Evolutionary conservation across 768 basidiomycete species (phyloP).

Genomic region (Lactifluus volemus): DNA sequence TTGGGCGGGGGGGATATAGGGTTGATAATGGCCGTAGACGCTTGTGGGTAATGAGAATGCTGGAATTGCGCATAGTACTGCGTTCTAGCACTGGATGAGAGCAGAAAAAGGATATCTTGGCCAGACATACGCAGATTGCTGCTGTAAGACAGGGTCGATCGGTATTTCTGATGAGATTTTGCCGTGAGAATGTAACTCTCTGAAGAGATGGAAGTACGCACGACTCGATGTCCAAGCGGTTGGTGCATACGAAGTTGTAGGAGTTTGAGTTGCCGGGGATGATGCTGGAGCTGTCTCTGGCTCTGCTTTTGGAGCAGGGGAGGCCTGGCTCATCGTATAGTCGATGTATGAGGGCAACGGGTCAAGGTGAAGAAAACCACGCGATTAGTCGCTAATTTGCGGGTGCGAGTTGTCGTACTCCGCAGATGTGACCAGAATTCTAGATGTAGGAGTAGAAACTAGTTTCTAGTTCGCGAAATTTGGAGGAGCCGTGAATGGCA

Average conservation of each 20-base stretch:
- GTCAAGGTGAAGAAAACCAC: background rate
- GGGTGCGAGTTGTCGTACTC: background rate
- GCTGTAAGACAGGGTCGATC: slow-evolving; percentile 21
- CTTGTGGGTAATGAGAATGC: slow-evolving; percentile 22
- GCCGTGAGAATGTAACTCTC: background rate
- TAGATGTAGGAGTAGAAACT: background rate
- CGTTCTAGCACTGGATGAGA: slow-evolving; percentile 7
- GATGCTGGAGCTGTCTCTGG: slow-evolving; percentile 7
- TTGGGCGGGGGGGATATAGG: slow-evolving; percentile 18
- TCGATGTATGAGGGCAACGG: background rate
- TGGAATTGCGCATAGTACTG: slow-evolving; percentile 21
- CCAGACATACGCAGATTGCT: slow-evolving; percentile 18
- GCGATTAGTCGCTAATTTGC: background rate
- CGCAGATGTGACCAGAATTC: no score
- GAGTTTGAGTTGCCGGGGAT: slow-evolving; percentile 5
- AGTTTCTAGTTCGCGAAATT: background rate
- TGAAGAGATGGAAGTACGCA: background rate
- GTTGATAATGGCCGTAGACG: slow-evolving; percentile 28
- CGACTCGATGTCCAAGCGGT: slow-evolving; percentile 11
- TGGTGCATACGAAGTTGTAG: slow-evolving; percentile 11
- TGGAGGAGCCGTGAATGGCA: background rate
- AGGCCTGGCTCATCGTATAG: slow-evolving; percentile 10
- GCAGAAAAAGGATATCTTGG: background rate
- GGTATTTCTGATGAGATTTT: slow-evolving; percentile 16
- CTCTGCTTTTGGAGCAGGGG: slow-evolving; percentile 11